Conservation (phyloP, 306 rosid genomes). For the Sechiopsis laciniata region DNA sequence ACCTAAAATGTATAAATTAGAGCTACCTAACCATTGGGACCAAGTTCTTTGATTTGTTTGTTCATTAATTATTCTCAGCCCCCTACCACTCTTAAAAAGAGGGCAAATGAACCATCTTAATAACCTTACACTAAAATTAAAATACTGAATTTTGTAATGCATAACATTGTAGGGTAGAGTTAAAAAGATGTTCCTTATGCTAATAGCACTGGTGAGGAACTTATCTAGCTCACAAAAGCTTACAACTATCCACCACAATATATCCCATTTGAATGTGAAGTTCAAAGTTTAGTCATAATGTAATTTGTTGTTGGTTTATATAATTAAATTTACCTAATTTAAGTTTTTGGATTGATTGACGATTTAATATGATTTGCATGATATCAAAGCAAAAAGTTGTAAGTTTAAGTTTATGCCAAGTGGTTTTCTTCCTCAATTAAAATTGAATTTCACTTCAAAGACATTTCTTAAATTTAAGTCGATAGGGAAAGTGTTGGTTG, state of each 20-base stretch:
- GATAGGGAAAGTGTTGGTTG: too few relatives aligned
- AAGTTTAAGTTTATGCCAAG: too few relatives aligned
- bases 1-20: constrained; percentile 12
- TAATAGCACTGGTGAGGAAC: not conserved
- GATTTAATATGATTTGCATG: too few relatives aligned
- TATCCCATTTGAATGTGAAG: not conserved
- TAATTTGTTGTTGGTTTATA: not conserved
- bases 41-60: not conserved
- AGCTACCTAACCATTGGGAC: constrained; percentile 22
- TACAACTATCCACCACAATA: not conserved
- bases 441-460: too few relatives aligned
- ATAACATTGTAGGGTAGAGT: not conserved
- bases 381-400: not conserved
- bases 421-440: too few relatives aligned
- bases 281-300: not conserved
- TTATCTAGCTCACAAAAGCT: not conserved
- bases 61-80: not conserved
- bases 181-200: not conserved
- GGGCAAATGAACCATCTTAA: not conserved
- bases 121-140: not conserved
- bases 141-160: not conserved
- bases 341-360: too few relatives aligned
- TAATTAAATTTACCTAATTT: too few relatives aligned
- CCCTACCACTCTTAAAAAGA: not conserved
- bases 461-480: too few relatives aligned